Percentiles rank a stretch among this genome's conserved stretches.
Conservation (phyloP, 108 stramenopile genomes). For the Nitzschia sp. region DNA sequence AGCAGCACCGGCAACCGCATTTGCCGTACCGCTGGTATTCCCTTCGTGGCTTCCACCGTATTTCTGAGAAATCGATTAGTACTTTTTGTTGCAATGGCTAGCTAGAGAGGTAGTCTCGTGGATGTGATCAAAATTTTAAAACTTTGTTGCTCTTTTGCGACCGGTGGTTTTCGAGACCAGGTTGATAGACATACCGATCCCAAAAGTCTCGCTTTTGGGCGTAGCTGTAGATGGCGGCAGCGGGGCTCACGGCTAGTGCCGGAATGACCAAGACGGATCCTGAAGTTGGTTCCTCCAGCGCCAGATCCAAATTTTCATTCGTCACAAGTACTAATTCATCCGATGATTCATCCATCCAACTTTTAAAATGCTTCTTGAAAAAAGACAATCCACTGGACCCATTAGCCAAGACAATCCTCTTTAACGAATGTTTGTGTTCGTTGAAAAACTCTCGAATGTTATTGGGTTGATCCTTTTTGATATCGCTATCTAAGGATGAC, state of each 20-base stretch:
- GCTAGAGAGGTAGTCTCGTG: too few species aligned
- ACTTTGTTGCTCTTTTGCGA: too few species aligned
- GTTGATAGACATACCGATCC: conserved; percentile 62
- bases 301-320: conserved; percentile 1
- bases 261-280: conserved; percentile 32
- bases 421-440: conserved; percentile 38
- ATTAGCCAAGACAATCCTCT: conserved; percentile 78
- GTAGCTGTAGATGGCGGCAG: conserved; percentile 71
- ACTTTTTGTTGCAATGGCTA: too few species aligned
- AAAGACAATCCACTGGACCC: conserved; percentile 55
- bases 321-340: conserved; percentile 38
- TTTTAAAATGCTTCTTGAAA: conserved; percentile 65
- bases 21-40: background rate
- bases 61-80: too few species aligned
- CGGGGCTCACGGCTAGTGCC: conserved; percentile 66
- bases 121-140: too few species aligned
- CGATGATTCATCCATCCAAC: conserved; percentile 61
- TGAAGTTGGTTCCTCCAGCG: conserved; percentile 8
- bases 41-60: too few species aligned
- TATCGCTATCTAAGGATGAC: conserved; percentile 56
- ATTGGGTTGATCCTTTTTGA: conserved; percentile 61
- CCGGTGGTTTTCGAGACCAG: conserved; percentile 63
- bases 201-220: conserved; percentile 75
- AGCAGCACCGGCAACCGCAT: background rate
- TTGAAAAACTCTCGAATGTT: conserved; percentile 66